Conservation (phyloP, 2,329 filamentous ascomycete genomes). For the Apiospora koreana region DNA sequence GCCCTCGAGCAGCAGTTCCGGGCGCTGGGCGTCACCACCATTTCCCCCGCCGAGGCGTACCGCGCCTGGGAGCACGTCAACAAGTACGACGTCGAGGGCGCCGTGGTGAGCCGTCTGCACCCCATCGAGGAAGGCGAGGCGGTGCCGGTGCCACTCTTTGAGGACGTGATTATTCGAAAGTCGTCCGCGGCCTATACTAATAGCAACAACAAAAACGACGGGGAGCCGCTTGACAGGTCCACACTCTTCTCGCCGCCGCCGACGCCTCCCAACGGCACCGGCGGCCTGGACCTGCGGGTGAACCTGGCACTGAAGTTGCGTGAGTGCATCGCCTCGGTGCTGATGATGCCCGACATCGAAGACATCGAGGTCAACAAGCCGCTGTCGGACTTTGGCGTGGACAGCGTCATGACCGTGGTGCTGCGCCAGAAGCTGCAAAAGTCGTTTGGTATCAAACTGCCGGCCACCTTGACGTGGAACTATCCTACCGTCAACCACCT, state of each 20-base stretch:
- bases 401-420: constrained; percentile 40
- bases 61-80: constrained; percentile 40
- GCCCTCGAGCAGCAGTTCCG: constrained; percentile 36
- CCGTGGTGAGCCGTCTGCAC: constrained; percentile 34
- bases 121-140: constrained; percentile 34
- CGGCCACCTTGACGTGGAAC: constrained; percentile 42
- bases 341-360: constrained; percentile 30
- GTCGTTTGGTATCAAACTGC: constrained; percentile 34
- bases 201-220: no score
- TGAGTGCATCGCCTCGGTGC: constrained; percentile 33
- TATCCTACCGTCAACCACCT: constrained; percentile 32
- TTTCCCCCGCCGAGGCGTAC: constrained; percentile 42
- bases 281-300: constrained; percentile 29
- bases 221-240: no score
- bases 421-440: constrained; percentile 37
- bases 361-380: constrained; percentile 34
- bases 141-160: constrained; percentile 26
- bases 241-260: not conserved
- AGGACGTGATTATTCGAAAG: constrained; percentile 26
- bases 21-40: constrained; percentile 42
- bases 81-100: constrained; percentile 38
- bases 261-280: constrained; percentile 7
- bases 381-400: constrained; percentile 41
- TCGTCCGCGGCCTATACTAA: no score
- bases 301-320: constrained; percentile 34